Conservation (phyloP, 1,284 basidiomycete species). For the Cryptococcus amylolentus region DNA sequence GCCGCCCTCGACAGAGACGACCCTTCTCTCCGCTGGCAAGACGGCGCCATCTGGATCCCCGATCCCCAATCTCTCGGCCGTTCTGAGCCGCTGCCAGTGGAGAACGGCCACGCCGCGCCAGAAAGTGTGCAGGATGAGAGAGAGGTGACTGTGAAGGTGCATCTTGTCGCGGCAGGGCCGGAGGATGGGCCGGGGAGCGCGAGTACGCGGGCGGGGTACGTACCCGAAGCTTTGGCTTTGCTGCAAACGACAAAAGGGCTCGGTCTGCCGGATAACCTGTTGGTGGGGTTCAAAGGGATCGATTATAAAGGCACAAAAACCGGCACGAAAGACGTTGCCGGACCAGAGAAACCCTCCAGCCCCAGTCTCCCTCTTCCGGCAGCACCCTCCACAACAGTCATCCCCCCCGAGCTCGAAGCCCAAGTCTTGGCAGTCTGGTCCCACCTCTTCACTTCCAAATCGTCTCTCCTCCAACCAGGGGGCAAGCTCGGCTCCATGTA, state of each 20-base stretch:
- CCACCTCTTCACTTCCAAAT: not conserved
- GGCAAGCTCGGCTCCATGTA: conserved; percentile 32
- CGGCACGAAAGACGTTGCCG: conserved; percentile 3
- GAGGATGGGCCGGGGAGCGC: not conserved
- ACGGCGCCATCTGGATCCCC: not conserved
- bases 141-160: conserved; percentile 48
- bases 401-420: conserved; percentile 9
- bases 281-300: conserved; percentile 43
- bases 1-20: conserved; percentile 35
- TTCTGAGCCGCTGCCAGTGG: not conserved
- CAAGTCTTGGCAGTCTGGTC: conserved; percentile 12
- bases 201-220: conserved; percentile 7
- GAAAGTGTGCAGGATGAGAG: conserved; percentile 14
- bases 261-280: conserved; percentile 30
- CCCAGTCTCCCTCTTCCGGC: conserved; percentile 8
- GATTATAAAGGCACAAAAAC: conserved; percentile 40
- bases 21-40: conserved; percentile 11
- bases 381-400: conserved; percentile 12
- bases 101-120: not conserved
- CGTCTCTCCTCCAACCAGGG: not conserved
- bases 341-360: not conserved
- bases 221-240: conserved; percentile 24
- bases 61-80: conserved; percentile 3
- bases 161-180: conserved; percentile 22
- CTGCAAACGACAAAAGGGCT: conserved; percentile 31